Evolutionary conservation across 192 early-diverging fungal genomes (phyloP), one percentile per base, ranked within the genome.

Genomic region (Coemansia nantahalensis): DNA sequence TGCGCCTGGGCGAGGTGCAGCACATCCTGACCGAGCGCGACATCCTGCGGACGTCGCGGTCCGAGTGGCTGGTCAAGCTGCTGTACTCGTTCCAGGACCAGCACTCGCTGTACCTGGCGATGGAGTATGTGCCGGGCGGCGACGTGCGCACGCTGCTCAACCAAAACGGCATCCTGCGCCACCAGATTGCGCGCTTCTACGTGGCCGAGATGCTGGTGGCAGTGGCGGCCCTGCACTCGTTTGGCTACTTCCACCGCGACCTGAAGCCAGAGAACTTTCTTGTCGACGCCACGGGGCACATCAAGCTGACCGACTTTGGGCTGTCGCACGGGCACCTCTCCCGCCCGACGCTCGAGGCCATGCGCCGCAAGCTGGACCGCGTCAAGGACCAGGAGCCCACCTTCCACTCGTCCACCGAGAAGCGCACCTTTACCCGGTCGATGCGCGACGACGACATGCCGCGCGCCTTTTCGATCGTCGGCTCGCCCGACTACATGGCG

Each of bases 401-500:
- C 11, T 68, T 64, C 54, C 73, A 66, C 57, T 68, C 73, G 28
- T 68, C 65, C 24, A 62, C 49, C 51, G 73, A 76, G 46, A 68
- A 68, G 50, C 59, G 67, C 54, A 68, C 61, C 55, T 68, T 68
- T 33, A 65, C 62, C 65, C 62, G 56, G 54, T 51, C 24, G 48
- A 63, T 72, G 68, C 64, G 69, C 37, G 69, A 79, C 63, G 65
- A 81, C 60, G 64, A 83, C 60, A 60, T 79, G 81, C 46, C 81
- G 51, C 54, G 80, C 61, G 90, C 84, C 2, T 92, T 83, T 56
- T 90, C 89, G 0, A 82, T 94, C 39, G 93, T 95, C 8, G 93
- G 93, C 8, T 85, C 84, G 26, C 90, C 91, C 32, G 91, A 95
- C 68, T 95, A 95, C 81, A 95, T 95, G 91, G 91, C 91, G 8